Base-by-base conservation (phyloP, 106 monocot species). In the Dactylorhiza incarnata region DNA sequence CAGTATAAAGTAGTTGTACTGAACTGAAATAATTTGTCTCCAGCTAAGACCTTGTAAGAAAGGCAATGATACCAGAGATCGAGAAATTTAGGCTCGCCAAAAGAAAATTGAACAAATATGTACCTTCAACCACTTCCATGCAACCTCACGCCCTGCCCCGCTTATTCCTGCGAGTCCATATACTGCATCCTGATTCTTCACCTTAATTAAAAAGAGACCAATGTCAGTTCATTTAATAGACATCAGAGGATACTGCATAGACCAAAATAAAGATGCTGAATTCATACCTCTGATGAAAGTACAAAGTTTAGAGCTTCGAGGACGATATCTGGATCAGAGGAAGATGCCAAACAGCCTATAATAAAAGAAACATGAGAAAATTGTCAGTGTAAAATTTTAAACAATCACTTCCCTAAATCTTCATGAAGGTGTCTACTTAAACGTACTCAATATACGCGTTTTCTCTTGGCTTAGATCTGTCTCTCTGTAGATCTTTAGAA, bases 41-140 rank as follows among this genome's bases (percentile, higher is more conserved):
- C 14, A 54, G 37, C 37, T 37, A 37, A 37, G 37, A 37, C 37
- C 37, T 37, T 37, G 37, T 37, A 37, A 37, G 37, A 29, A 29
- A 29, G 17, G 54, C 54, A 54, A 54, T 54, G 54, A 54, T 1
- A 54, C 17, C 54, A 54, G 3, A 54, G 51, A 51, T 51, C 13
- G 54, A 16, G 54, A 5, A 54, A 54, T 16, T 54, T 62, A 6
- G 1, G 61, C 7, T 22, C 1, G 23, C 2, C 23, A 68, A 52
- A 52, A 68, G 10, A 20, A 61, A 49, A 25, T 22, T 47, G 3
- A 49, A 14, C 48, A 6, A 46, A 26, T 25, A 73, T 17, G 46
- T 85, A 93, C 96, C 93, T 97, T 91, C 20, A 97, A 73, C 96
- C 96, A 97, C 80, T 45, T 65, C 96, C 96, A 97, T 65, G 93